phyloP scores from a whole-genome alignment of 306 rosid species.

The Spatholobus suberectus region DNA sequence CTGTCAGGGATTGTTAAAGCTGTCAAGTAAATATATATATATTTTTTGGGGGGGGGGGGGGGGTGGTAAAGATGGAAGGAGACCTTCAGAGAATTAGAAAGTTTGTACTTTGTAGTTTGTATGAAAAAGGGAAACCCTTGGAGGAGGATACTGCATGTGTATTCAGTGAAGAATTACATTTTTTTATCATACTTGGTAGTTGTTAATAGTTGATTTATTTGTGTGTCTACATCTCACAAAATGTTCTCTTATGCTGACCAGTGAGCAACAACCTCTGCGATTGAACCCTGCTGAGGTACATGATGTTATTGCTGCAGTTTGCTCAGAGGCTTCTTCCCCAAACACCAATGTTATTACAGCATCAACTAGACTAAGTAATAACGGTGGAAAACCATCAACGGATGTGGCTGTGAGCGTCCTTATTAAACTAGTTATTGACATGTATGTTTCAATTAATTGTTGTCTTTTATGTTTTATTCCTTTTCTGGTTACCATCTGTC shows the following conservation, averaged over 20 bases:
- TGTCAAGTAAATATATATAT: not conserved
- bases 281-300: constrained; percentile 96
- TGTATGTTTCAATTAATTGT: constrained; percentile 69
- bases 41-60: too few relatives aligned
- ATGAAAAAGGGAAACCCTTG: not conserved
- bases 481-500: constrained; percentile 16
- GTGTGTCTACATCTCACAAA: constrained; percentile 48
- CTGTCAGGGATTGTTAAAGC: not conserved
- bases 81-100: not conserved
- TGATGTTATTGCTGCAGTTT: constrained; percentile 98
- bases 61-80: not conserved
- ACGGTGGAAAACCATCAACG: constrained; percentile 84
- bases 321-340: constrained; percentile 82
- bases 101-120: not conserved
- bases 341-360: constrained; percentile 60
- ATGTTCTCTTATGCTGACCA: constrained; percentile 58
- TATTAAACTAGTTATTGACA: constrained; percentile 94
- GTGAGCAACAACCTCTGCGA: constrained; percentile 98
- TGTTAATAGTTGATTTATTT: constrained; percentile 37
- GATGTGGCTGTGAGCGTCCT: constrained; percentile 99
- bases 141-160: constrained; percentile 8
- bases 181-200: not conserved
- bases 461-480: constrained; percentile 37
- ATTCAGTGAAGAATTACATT: not conserved
- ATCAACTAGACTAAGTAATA: constrained; percentile 74